phyloP scores from a whole-genome alignment of 768 basidiomycete species.

The Fomitopsis serialis region DNA sequence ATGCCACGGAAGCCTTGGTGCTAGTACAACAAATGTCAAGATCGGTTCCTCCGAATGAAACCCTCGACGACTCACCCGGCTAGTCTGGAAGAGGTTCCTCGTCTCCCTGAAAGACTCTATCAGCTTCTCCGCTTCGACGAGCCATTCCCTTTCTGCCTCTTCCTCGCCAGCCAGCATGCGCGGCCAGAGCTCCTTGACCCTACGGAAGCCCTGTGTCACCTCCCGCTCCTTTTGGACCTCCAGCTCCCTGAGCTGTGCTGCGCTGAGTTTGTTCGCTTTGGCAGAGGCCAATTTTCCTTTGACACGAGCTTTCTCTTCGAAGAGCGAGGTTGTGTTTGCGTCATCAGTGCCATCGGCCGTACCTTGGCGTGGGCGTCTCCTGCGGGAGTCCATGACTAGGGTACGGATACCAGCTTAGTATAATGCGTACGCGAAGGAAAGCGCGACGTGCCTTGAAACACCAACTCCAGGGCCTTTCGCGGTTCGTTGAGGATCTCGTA shows the following conservation, averaged over 20 bases:
- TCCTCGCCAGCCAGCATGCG: conserved; percentile 43
- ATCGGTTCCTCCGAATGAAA: neutral
- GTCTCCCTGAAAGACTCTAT: conserved; percentile 90
- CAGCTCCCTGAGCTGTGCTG: conserved; percentile 54
- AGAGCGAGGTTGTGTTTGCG: conserved; percentile 44
- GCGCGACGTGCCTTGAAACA: conserved; percentile 65
- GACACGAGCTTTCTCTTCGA: conserved; percentile 46
- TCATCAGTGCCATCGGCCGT: conserved; percentile 17
- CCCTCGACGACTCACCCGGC: conserved; percentile 45
- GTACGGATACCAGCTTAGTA: neutral
- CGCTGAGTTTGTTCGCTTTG: conserved; percentile 42
- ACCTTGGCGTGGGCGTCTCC: conserved; percentile 11
- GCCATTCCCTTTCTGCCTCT: conserved; percentile 65
- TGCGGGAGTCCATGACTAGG: conserved; percentile 33
- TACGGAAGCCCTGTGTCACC: conserved; percentile 50
- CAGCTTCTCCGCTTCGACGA: conserved; percentile 78
- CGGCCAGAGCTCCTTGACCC: conserved; percentile 60
- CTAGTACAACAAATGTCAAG: neutral
- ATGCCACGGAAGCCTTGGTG: conserved; percentile 56
- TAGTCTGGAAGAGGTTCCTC: conserved; percentile 73
- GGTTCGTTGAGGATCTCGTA: conserved; percentile 83
- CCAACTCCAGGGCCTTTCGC: conserved; percentile 74
- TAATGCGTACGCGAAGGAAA: neutral
- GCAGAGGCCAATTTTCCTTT: conserved; percentile 35
- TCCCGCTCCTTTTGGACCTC: conserved; percentile 66